Evolutionary conservation across 768 basidiomycete genomes (phyloP).

Genomic region (Mycena sanguinolenta): DNA sequence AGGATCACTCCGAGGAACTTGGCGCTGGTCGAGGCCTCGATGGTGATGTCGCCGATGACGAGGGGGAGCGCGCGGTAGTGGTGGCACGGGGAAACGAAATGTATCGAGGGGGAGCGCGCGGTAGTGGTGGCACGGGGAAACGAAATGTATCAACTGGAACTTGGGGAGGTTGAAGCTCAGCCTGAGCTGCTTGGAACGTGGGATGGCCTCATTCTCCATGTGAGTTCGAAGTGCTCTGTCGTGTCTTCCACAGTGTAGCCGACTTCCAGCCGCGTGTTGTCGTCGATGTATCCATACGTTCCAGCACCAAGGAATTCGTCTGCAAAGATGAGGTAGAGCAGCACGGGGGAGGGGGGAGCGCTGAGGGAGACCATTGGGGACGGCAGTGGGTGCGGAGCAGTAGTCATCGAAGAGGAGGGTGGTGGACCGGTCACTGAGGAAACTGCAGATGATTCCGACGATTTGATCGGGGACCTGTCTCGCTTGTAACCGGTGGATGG

Average conservation of each 20-base stretch:
- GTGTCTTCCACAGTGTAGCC: too few relatives aligned
- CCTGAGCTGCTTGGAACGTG: background rate
- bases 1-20: conserved; percentile 6
- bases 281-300: too few relatives aligned
- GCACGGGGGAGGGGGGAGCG: too few relatives aligned
- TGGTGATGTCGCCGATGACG: background rate
- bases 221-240: background rate
- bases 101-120: background rate
- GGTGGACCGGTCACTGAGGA: background rate
- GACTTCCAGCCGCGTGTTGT: too few relatives aligned
- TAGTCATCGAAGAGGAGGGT: background rate
- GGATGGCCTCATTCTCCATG: background rate
- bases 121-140: conserved; percentile 8
- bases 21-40: background rate
- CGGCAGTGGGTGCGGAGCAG: background rate
- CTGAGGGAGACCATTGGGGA: background rate
- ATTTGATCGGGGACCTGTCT: too few relatives aligned
- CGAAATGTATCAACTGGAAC: conserved; percentile 10
- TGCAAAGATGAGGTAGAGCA: too few relatives aligned
- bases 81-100: too few relatives aligned
- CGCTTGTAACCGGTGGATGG: too few relatives aligned
- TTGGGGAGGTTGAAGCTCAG: background rate
- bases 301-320: background rate
- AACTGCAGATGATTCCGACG: background rate
- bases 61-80: too few relatives aligned